Conservation (phyloP, 2,329 filamentous ascomycete species). For the Aspergillus cejpii region DNA sequence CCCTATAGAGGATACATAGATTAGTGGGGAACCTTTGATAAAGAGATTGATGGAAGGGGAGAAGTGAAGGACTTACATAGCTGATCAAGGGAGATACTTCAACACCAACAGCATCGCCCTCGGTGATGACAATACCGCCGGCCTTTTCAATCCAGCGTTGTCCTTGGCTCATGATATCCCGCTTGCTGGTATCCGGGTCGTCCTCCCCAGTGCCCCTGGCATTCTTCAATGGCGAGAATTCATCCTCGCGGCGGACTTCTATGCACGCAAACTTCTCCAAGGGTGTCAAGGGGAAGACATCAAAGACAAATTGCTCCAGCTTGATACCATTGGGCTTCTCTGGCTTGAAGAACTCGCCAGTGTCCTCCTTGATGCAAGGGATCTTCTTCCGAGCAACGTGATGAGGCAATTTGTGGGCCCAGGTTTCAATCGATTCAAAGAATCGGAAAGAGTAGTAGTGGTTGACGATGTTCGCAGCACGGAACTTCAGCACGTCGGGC, state of each 20-base stretch:
- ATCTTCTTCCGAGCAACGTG: constrained; percentile 99
- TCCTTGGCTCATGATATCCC: constrained; percentile 84
- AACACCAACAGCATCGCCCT: constrained; percentile 58
- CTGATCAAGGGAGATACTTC: constrained; percentile 90
- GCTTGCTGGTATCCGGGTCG: constrained; percentile 85
- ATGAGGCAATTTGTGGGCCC: constrained; percentile 80
- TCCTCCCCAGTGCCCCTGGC: constrained; percentile 78
- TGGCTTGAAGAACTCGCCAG: constrained; percentile 76
- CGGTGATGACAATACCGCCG: constrained; percentile 66
- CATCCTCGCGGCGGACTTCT: constrained; percentile 93
- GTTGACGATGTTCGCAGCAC: constrained; percentile 98
- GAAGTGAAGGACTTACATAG: constrained; percentile 63
- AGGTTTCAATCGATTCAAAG: constrained; percentile 81
- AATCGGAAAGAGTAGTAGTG: constrained; percentile 98
- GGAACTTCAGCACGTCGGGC: constrained; percentile 79
- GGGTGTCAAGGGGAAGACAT: constrained; percentile 85
- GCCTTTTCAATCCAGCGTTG: constrained; percentile 75
- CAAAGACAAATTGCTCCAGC: constrained; percentile 98
- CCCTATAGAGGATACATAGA: constrained; percentile 39
- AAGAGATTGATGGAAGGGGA: not conserved
- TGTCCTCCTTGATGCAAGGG: constrained; percentile 68
- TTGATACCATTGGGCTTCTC: constrained; percentile 97
- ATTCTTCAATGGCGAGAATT: constrained; percentile 98
- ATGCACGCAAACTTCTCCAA: constrained; percentile 89
- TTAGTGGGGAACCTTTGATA: not conserved